A percentile compares a stretch with the other conserved stretches of the same genome.
Evolutionary conservation across 768 basidiomycete species (phyloP).

Genomic region (Panaeolus cyanescens): DNA sequence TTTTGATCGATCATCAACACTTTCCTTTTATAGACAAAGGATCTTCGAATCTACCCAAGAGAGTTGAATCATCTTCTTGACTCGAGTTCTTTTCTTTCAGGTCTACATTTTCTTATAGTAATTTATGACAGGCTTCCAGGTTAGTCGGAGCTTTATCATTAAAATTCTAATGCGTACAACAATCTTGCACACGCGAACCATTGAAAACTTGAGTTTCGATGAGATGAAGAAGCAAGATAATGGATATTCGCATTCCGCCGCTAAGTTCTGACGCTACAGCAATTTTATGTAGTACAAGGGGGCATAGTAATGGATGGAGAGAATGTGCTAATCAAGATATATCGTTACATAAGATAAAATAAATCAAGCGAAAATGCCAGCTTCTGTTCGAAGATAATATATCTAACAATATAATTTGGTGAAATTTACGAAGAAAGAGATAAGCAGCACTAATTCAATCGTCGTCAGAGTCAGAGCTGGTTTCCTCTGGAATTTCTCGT

Average conservation of each 20-base stretch:
- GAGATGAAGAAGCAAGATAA: background rate
- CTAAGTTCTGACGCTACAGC: background rate
- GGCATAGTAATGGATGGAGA: background rate
- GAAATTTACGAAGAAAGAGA: slow-evolving; percentile 1
- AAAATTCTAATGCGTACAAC: background rate
- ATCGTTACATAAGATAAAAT: slow-evolving; percentile 6
- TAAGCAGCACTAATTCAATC: slow-evolving; percentile 25
- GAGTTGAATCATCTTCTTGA: background rate
- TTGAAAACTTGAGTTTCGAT: background rate
- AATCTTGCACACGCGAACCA: background rate
- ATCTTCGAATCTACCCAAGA: background rate
- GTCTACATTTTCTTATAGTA: background rate
- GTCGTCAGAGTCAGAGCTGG: slow-evolving; percentile 33
- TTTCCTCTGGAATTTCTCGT: slow-evolving; percentile 33
- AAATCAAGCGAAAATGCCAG: background rate
- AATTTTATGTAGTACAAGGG: background rate
- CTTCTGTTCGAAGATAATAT: background rate
- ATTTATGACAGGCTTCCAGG: slow-evolving; percentile 1
- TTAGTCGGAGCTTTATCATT: background rate
- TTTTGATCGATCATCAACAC: background rate
- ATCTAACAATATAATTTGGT: background rate
- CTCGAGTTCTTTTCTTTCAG: background rate
- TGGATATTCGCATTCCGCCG: background rate
- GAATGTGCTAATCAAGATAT: background rate
- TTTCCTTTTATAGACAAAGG: background rate